A percentile compares a stretch with the other conserved stretches of the same genome.
Evolutionary conservation across 2,329 filamentous ascomycete genomes (phyloP).

Genomic region (Verticillium tricorpus): DNA sequence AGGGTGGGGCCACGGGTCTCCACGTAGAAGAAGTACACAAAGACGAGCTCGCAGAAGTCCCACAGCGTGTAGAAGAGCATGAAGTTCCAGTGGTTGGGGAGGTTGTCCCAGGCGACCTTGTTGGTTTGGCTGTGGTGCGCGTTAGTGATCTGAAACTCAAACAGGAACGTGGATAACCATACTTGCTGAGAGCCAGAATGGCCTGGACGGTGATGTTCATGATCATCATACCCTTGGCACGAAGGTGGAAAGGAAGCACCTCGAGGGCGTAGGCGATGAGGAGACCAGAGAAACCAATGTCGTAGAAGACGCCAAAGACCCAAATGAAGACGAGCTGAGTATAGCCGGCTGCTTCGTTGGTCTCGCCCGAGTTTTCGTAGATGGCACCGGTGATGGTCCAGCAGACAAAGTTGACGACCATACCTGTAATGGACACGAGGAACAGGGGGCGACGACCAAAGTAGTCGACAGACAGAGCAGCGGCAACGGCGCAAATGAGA

Average conservation of each 20-base stretch:
- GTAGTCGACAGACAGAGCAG: conserved; percentile 44
- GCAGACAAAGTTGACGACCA: conserved; percentile 41
- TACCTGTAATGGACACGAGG: conserved; percentile 42
- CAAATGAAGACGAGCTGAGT: conserved; percentile 55
- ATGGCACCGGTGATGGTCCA: conserved; percentile 50
- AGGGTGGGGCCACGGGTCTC: conserved; percentile 69
- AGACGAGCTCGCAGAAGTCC: conserved; percentile 55
- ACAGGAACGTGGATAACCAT: not conserved
- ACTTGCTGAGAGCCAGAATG: conserved; percentile 54
- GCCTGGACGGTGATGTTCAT: conserved; percentile 62
- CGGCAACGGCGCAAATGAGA: conserved; percentile 51
- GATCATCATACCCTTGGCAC: conserved; percentile 57
- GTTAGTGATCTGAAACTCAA: not conserved
- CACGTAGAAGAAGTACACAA: conserved; percentile 63
- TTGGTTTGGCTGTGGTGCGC: conserved; percentile 45
- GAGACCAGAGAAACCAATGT: conserved; percentile 55
- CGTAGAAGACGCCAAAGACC: conserved; percentile 55
- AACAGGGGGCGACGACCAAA: conserved; percentile 51
- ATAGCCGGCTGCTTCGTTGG: conserved; percentile 41
- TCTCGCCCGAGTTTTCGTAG: conserved; percentile 41
- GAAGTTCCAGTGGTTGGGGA: conserved; percentile 59
- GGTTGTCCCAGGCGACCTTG: conserved; percentile 55
- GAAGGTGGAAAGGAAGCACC: conserved; percentile 53
- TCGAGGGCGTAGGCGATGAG: conserved; percentile 55
- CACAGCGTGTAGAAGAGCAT: conserved; percentile 63